A percentile compares a stretch with the other conserved stretches of the same genome.
phyloP scores from a whole-genome alignment of 2,329 filamentous ascomycete species.

The Aspergillus sp. region DNA sequence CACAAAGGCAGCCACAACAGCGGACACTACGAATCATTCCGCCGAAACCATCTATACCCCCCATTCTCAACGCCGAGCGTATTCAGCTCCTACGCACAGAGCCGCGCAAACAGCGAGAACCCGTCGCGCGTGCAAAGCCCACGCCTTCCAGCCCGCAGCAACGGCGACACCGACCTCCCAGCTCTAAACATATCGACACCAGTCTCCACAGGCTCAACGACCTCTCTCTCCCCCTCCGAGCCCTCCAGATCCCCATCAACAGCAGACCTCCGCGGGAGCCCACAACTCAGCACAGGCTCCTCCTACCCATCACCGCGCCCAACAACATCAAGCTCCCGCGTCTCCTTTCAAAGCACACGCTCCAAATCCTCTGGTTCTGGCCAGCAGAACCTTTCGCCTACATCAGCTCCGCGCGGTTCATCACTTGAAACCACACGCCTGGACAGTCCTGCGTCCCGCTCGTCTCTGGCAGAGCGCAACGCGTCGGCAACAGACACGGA shows the following conservation, averaged over 20 bases:
- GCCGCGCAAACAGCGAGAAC: slow-evolving; percentile 56
- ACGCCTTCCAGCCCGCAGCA: slow-evolving; percentile 40
- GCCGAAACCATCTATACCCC: slow-evolving; percentile 74
- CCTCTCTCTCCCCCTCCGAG: slow-evolving; percentile 26
- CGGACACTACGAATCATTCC: slow-evolving; percentile 95
- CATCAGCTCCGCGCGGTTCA: slow-evolving; percentile 26
- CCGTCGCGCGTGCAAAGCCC: slow-evolving; percentile 40
- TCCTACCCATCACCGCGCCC: slow-evolving; percentile 23
- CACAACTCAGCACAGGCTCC: slow-evolving; percentile 19
- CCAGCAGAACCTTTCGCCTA: slow-evolving; percentile 25
- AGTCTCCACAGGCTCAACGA: slow-evolving; percentile 36
- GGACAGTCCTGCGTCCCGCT: slow-evolving; percentile 26
- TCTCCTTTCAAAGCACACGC: slow-evolving; percentile 33
- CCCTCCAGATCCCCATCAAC: slow-evolving; percentile 17
- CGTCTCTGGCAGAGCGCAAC: slow-evolving; percentile 24
- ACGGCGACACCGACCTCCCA: slow-evolving; percentile 29
- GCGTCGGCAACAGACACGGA: slow-evolving; percentile 26
- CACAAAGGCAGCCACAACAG: slow-evolving; percentile 96
- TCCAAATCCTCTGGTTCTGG: slow-evolving; percentile 26
- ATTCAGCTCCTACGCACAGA: slow-evolving; percentile 73
- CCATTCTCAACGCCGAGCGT: slow-evolving; percentile 81
- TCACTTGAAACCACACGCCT: slow-evolving; percentile 25
- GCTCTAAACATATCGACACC: slow-evolving; percentile 32
- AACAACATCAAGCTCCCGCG: slow-evolving; percentile 32
- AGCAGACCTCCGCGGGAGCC: slow-evolving; percentile 9